Conservation (phyloP, 2,329 filamentous ascomycete species). For the Chrysoporthe deuterocubensis region DNA sequence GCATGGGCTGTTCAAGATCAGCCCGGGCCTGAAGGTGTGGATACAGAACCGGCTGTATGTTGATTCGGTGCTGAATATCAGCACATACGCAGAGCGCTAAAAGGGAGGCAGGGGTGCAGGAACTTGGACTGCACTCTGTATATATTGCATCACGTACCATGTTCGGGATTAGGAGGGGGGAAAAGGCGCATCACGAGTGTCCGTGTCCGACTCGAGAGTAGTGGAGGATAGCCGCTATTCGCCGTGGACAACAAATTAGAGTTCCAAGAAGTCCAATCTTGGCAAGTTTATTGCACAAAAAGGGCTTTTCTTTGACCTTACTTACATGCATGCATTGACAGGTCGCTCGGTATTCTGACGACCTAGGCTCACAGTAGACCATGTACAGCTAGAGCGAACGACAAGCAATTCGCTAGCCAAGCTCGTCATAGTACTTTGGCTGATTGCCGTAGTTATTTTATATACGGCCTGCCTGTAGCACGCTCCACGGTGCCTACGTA, state of each 20-base stretch:
- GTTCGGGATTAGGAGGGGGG: neutral
- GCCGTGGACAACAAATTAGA: neutral
- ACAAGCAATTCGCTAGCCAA: neutral
- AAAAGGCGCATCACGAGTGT: neutral
- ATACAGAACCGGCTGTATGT: conserved; percentile 35
- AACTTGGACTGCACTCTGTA: neutral
- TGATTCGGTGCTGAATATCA: conserved; percentile 35
- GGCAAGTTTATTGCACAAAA: neutral
- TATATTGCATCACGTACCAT: neutral
- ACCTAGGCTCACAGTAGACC: neutral
- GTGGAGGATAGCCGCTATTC: neutral
- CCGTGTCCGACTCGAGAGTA: neutral
- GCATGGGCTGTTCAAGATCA: conserved; percentile 36
- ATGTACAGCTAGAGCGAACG: neutral
- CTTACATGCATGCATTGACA: neutral
- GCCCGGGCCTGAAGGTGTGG: conserved; percentile 29
- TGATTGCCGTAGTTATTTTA: no score
- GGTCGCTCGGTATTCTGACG: neutral
- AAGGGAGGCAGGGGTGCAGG: neutral
- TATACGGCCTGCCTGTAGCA: no score
- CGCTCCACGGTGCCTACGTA: no score
- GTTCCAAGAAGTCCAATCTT: neutral
- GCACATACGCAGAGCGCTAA: neutral
- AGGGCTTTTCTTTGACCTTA: neutral
- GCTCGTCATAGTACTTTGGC: no score